Conservation (phyloP, 495 filamentous ascomycete genomes). For the Penicillium chermesinum region DNA sequence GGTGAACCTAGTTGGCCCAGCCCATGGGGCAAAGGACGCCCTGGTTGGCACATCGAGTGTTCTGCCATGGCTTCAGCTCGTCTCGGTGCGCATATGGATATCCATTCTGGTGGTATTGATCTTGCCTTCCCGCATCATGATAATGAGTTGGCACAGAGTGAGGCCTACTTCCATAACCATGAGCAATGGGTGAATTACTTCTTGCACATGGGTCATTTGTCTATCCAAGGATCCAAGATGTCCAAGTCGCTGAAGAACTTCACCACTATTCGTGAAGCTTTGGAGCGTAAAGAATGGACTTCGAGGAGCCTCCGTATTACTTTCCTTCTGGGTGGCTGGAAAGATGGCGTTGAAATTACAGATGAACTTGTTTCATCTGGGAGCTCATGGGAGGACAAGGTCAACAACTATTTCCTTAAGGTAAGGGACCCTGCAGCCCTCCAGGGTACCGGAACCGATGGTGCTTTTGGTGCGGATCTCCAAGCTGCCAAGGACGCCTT, state of each 20-base stretch:
- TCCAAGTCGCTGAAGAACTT: conserved; percentile 95
- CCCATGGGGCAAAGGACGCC: conserved; percentile 80
- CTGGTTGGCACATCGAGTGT: conserved; percentile 98
- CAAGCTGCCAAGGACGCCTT: conserved; percentile 60
- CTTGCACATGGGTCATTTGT: conserved; percentile 90
- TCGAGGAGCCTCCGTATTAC: conserved; percentile 76
- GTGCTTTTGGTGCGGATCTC: conserved; percentile 40
- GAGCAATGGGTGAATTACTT: conserved; percentile 96
- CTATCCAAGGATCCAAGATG: conserved; percentile 91
- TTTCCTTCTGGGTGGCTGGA: conserved; percentile 85
- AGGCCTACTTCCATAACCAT: conserved; percentile 64
- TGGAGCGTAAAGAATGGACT: conserved; percentile 71
- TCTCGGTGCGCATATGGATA: conserved; percentile 77
- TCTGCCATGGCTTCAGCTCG: conserved; percentile 90
- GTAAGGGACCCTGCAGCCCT: conserved; percentile 41
- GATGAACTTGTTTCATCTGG: conserved; percentile 70
- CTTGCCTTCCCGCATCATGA: conserved; percentile 95
- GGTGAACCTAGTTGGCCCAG: conserved; percentile 90
- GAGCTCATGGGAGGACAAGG: conserved; percentile 70
- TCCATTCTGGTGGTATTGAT: conserved; percentile 92
- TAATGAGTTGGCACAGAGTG: conserved; percentile 91
- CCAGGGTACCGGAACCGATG: conserved; percentile 32
- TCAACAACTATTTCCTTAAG: conserved; percentile 92
- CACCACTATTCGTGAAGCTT: conserved; percentile 83
- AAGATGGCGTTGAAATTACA: conserved; percentile 86